Evolutionary conservation across 2,329 filamentous ascomycete genomes (phyloP).

Genomic region (Paraconiothyrium sp.): DNA sequence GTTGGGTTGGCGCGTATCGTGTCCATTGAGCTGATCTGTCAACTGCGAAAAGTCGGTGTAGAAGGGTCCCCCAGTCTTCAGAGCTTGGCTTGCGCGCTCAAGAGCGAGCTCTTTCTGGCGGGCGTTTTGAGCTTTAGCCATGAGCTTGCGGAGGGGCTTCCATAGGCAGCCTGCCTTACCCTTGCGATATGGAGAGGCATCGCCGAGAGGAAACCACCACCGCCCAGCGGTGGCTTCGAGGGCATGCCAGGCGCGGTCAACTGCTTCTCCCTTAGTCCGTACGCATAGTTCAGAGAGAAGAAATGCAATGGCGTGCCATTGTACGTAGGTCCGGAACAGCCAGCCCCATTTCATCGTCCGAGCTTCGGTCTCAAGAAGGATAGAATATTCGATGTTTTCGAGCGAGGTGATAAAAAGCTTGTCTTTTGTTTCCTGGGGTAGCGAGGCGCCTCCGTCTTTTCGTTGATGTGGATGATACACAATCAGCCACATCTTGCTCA

Average conservation of each 20-base stretch:
- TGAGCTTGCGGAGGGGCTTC: constrained; percentile 69
- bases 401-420: constrained; percentile 76
- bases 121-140: constrained; percentile 66
- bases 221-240: constrained; percentile 59
- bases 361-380: constrained; percentile 71
- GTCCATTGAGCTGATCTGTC: constrained; percentile 23
- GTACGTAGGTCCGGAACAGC: constrained; percentile 71
- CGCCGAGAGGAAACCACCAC: constrained; percentile 51
- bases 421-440: constrained; percentile 71
- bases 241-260: constrained; percentile 69
- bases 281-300: constrained; percentile 68
- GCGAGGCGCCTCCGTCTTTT: constrained; percentile 62
- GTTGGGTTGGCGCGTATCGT: constrained; percentile 30
- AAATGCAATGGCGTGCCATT: constrained; percentile 72
- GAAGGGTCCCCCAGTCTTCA: constrained; percentile 32
- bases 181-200: constrained; percentile 36
- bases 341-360: constrained; percentile 71
- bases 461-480: constrained; percentile 78
- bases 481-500: constrained; percentile 81
- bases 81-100: constrained; percentile 43
- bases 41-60: constrained; percentile 25
- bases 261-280: constrained; percentile 64
- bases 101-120: constrained; percentile 61
- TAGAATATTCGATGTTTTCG: constrained; percentile 77
- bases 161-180: constrained; percentile 64